Evolutionary conservation across 1,139 yeast species (phyloP).

Genomic region (Candida sp.): DNA sequence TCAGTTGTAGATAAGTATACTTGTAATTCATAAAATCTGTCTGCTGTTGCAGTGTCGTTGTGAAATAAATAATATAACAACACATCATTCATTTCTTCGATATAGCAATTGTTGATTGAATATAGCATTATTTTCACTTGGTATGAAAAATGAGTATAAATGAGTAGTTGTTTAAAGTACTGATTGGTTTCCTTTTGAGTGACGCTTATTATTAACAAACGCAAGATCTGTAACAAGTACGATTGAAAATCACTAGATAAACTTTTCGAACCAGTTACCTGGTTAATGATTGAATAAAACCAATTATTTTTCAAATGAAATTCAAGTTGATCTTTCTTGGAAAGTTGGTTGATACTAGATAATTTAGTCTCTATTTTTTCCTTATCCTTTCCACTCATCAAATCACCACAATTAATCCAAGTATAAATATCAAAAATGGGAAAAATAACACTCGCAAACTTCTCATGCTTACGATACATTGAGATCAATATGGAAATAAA

Average conservation of each 20-base stretch:
- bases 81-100: neutral
- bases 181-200: neutral
- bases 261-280: neutral
- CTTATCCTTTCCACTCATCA: too few relatives aligned
- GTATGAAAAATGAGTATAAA: neutral
- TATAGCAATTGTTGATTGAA: neutral
- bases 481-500: neutral
- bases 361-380: too few relatives aligned
- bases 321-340: neutral
- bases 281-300: neutral
- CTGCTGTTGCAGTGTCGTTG: neutral
- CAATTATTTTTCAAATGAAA: neutral
- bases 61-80: neutral
- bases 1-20: neutral
- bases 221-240: constrained; percentile 1
- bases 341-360: neutral
- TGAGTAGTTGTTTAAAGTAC: neutral
- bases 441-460: neutral
- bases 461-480: neutral
- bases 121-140: neutral
- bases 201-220: neutral
- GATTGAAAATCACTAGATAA: neutral
- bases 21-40: constrained; percentile 1
- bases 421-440: neutral
- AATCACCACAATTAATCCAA: neutral